Conservation (phyloP, 768 basidiomycete genomes). For the Leccinum sublutescens region DNA sequence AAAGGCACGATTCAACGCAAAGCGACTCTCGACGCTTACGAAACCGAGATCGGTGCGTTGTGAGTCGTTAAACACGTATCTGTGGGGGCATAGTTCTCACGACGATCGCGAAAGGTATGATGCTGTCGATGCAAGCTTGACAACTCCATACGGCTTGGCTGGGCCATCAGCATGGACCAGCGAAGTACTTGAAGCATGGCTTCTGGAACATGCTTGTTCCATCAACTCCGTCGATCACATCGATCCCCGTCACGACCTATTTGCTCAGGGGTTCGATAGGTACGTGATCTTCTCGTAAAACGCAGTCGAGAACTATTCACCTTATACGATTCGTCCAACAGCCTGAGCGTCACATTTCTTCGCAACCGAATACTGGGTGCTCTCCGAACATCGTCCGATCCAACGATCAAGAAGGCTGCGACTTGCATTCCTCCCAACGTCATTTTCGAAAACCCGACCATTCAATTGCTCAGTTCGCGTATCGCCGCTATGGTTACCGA, state of each 20-base stretch:
- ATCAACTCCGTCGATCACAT: constrained; percentile 6
- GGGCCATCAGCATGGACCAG: constrained; percentile 28
- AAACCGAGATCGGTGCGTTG: constrained; percentile 46
- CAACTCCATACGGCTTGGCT: constrained; percentile 15
- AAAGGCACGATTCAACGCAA: constrained; percentile 48
- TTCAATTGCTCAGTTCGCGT: constrained; percentile 34
- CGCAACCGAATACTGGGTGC: constrained; percentile 23
- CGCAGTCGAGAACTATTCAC: not conserved
- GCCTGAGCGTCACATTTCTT: constrained; percentile 32
- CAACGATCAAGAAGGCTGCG: constrained; percentile 27
- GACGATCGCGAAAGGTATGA: constrained; percentile 26
- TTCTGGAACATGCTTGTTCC: constrained; percentile 23
- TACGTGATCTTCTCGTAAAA: constrained; percentile 6
- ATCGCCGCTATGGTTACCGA: constrained; percentile 8
- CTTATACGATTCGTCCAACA: not conserved
- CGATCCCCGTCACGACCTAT: constrained; percentile 25
- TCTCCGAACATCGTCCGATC: constrained; percentile 31
- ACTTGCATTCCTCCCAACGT: constrained; percentile 28
- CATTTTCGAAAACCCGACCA: constrained; percentile 41
- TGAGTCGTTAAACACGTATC: constrained; percentile 20
- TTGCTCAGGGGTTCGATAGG: constrained; percentile 40
- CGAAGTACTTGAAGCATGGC: constrained; percentile 25
- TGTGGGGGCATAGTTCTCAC: not conserved
- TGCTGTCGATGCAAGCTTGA: constrained; percentile 28
- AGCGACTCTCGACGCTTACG: constrained; percentile 39